phyloP scores from a whole-genome alignment of 78 protist species.

The Guillardia theta region DNA sequence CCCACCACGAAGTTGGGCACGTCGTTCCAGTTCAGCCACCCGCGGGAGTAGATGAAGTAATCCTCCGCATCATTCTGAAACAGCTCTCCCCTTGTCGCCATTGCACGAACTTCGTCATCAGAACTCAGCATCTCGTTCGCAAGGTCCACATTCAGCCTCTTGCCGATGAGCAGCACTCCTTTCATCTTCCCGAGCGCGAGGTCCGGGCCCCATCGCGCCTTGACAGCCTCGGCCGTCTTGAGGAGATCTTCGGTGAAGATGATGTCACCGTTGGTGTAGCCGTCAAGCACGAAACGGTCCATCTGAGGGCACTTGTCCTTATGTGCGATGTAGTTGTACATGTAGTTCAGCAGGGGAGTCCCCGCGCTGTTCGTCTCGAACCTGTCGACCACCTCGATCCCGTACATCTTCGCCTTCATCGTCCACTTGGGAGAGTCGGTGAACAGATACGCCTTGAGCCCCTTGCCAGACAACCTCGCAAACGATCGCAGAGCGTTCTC shows the following conservation, averaged over 20 bases:
- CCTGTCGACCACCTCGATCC: not conserved
- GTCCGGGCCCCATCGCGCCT: no score
- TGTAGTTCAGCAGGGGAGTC: not conserved
- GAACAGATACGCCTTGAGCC: not conserved
- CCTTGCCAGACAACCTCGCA: not conserved
- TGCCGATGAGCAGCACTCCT: not conserved
- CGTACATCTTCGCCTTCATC: not conserved
- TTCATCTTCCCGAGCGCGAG: no score
- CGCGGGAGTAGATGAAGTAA: constrained; percentile 41
- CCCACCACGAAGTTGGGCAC: constrained; percentile 40
- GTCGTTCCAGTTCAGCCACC: not conserved
- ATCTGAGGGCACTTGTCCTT: not conserved
- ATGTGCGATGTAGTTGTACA: not conserved
- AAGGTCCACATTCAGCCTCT: not conserved
- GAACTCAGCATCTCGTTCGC: not conserved
- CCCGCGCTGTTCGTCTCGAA: not conserved
- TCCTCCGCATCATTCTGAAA: constrained; percentile 46
- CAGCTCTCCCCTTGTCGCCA: not conserved
- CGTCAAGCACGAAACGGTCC: not conserved
- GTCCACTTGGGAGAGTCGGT: not conserved
- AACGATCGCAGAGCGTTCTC: not conserved
- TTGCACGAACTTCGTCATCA: not conserved
- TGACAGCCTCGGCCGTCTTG: no score
- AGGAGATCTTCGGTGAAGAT: not conserved
- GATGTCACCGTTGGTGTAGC: not conserved